These are phyloP conservation scores for Hyphodiscus sp. DNA, from an alignment of 2,329 filamentous ascomycete genomes.

Conservation along the genomic window DNA sequence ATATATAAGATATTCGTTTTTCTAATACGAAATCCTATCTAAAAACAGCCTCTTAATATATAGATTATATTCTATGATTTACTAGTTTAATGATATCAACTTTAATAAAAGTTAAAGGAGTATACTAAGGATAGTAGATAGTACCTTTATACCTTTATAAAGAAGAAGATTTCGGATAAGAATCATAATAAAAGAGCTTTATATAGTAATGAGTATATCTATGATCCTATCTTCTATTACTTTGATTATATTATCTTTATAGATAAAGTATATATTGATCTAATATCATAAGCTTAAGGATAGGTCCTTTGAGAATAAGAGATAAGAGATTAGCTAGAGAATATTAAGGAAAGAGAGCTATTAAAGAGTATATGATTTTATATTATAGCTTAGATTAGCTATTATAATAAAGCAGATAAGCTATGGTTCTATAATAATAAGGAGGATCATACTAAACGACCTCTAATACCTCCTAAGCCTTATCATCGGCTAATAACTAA, in stretches of 20 bases:
- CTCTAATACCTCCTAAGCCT: not conserved
- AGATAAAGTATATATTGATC: not conserved
- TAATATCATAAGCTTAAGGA: not conserved
- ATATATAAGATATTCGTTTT: no score
- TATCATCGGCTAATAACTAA: no score
- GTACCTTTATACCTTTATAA: not conserved
- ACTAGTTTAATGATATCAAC: not conserved
- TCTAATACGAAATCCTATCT: no score
- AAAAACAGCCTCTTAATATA: no score
- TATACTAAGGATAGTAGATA: not conserved
- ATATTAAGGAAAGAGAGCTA: not conserved
- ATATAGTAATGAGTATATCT: not conserved
- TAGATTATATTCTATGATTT: not conserved
- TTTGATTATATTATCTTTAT: not conserved
- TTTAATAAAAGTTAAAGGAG: not conserved
- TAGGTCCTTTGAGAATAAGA: not conserved
- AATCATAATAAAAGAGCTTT: not conserved
- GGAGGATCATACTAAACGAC: not conserved
- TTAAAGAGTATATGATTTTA: not conserved
- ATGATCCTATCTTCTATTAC: not conserved
- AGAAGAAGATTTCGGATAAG: not conserved
- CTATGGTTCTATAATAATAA: conserved; percentile 5
- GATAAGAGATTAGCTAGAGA: no score
- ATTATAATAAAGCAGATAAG: not conserved
- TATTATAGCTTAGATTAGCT: not conserved